phyloP scores from a whole-genome alignment of 495 filamentous ascomycete genomes.

The Podospora fimiseda region DNA sequence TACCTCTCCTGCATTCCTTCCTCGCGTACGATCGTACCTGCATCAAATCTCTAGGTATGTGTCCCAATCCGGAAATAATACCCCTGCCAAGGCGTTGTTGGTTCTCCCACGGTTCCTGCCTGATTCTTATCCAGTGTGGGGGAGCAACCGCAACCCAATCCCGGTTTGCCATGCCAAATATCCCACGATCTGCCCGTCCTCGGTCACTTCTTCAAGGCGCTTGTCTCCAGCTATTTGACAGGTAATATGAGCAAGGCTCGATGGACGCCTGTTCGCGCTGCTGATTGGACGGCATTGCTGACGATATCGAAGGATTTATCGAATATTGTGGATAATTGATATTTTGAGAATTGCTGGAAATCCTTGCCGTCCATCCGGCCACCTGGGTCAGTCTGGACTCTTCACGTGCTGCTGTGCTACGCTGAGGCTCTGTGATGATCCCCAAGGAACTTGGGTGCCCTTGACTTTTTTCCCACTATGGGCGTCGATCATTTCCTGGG shows the following conservation, averaged over 20 bases:
- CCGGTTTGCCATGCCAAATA: slow-evolving; percentile 7
- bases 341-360: neutral
- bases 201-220: neutral
- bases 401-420: neutral
- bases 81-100: slow-evolving; percentile 14
- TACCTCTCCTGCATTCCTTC: neutral
- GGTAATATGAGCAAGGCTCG: neutral
- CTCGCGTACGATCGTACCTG: neutral
- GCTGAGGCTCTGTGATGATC: slow-evolving; percentile 14
- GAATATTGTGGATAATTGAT: neutral
- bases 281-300: neutral
- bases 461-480: neutral
- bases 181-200: neutral
- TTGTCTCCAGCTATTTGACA: too few relatives aligned
- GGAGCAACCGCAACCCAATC: neutral
- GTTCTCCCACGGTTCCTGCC: slow-evolving; percentile 1
- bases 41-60: neutral
- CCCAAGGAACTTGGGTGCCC: neutral
- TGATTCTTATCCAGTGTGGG: neutral
- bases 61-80: slow-evolving; percentile 3
- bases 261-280: neutral
- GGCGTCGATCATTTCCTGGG: neutral
- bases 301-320: neutral
- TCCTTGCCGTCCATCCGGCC: neutral
- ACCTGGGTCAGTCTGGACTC: neutral